Evolutionary conservation across 768 basidiomycete genomes (phyloP).

Genomic region (Calocera viscosa): DNA sequence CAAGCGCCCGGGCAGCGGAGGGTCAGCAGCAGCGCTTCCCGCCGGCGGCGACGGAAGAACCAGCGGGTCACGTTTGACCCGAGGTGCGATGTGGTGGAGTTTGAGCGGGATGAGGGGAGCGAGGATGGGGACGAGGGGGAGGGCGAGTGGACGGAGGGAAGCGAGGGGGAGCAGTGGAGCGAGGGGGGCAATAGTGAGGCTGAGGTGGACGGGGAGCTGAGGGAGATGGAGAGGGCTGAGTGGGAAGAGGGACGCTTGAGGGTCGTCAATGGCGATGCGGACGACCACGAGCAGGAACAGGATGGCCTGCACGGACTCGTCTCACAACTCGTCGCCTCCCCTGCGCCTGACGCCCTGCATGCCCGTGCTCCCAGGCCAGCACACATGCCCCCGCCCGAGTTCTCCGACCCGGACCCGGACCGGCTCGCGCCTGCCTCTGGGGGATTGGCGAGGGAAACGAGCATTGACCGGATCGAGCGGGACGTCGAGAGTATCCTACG

Average conservation of each 20-base stretch:
- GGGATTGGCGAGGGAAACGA: not conserved
- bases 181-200: not conserved
- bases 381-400: slow-evolving; percentile 35
- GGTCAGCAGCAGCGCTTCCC: slow-evolving; percentile 26
- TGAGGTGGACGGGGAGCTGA: slow-evolving; percentile 21
- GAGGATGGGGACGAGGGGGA: slow-evolving; percentile 21
- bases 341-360: slow-evolving; percentile 44
- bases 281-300: slow-evolving; percentile 9
- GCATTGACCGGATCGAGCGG: not conserved
- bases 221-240: slow-evolving; percentile 21
- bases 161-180: not conserved
- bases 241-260: slow-evolving; percentile 22
- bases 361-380: slow-evolving; percentile 32
- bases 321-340: slow-evolving; percentile 58
- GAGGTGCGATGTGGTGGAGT: slow-evolving; percentile 70
- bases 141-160: slow-evolving; percentile 1
- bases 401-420: slow-evolving; percentile 33
- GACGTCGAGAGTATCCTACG: not conserved
- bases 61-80: slow-evolving; percentile 75
- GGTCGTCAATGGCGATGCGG: slow-evolving; percentile 5
- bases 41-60: not conserved
- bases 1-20: slow-evolving; percentile 25
- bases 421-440: not conserved
- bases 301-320: slow-evolving; percentile 40
- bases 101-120: slow-evolving; percentile 44